A percentile compares a stretch with the other conserved stretches of the same genome.
Evolutionary conservation across 164 flowering plant species (phyloP).

Genomic region (Kalanchoe fedtschenkoi): DNA sequence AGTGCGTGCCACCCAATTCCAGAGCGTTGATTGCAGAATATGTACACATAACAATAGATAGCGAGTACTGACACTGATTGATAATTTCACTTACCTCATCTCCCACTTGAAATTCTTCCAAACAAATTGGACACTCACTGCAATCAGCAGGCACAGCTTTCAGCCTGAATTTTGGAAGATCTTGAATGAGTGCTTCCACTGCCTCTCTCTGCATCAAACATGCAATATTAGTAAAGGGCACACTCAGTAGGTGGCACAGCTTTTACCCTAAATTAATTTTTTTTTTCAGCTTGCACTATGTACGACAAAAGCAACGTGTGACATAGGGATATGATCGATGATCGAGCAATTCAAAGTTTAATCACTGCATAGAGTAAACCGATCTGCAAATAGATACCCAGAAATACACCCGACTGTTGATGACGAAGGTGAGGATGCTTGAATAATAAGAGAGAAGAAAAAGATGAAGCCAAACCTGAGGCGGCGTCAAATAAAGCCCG

Average conservation of each 20-base stretch:
- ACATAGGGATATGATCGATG: no score
- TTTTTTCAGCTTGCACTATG: no score
- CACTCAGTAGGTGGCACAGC: no score
- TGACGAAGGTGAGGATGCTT: not conserved
- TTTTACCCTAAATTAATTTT: no score
- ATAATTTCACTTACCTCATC: conserved; percentile 54
- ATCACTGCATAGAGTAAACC: no score
- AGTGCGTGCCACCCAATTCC: not conserved
- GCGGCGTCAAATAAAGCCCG: conserved; percentile 75
- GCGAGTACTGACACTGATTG: not conserved
- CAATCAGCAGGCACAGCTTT: conserved; percentile 98
- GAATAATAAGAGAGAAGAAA: not conserved
- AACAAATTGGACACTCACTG: conserved; percentile 95
- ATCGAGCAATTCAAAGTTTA: no score
- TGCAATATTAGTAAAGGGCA: not conserved
- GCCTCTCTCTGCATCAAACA: conserved; percentile 71
- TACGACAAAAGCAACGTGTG: no score
- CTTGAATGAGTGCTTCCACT: conserved; percentile 97
- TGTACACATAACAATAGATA: not conserved
- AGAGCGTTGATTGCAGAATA: not conserved
- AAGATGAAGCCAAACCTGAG: conserved; percentile 48
- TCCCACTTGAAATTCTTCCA: conserved; percentile 86
- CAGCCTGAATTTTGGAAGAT: conserved; percentile 88
- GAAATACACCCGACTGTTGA: no score
- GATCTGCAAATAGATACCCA: no score